Percentiles rank a stretch among this genome's conserved stretches.
These are phyloP conservation scores for Ogataea methylovora DNA, from an alignment of 805 yeast species.

Conservation along the genomic window DNA sequence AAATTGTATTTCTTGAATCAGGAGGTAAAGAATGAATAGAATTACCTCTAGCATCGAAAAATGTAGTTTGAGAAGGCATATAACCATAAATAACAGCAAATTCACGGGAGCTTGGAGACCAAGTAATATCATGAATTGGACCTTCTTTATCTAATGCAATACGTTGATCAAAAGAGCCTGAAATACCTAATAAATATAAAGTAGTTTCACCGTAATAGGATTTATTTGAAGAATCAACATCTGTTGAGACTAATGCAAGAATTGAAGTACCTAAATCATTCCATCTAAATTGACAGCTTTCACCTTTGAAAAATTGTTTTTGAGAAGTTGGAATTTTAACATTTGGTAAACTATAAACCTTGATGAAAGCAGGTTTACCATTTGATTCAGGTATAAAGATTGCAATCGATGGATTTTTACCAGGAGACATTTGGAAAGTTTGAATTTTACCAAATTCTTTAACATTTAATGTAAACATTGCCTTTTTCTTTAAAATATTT, in stretches of 20 bases:
- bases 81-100: constrained; percentile 96
- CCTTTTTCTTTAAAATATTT: constrained; percentile 35
- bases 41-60: constrained; percentile 92
- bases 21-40: constrained; percentile 75
- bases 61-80: constrained; percentile 95
- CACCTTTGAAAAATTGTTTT: constrained; percentile 93
- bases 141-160: constrained; percentile 87
- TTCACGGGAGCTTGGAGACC: constrained; percentile 96
- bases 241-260: constrained; percentile 89
- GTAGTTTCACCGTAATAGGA: constrained; percentile 96
- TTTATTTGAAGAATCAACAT: constrained; percentile 89
- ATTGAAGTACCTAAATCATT: constrained; percentile 90
- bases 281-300: constrained; percentile 88
- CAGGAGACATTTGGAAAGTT: constrained; percentile 68
- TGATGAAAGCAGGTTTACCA: constrained; percentile 86
- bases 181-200: constrained; percentile 81
- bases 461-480: constrained; percentile 52
- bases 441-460: constrained; percentile 40
- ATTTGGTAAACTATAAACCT: constrained; percentile 74
- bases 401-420: constrained; percentile 83
- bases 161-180: constrained; percentile 86
- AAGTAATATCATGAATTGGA: constrained; percentile 93
- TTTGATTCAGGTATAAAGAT: constrained; percentile 80
- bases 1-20: constrained; percentile 81
- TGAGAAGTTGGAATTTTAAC: constrained; percentile 72